Percentiles rank a stretch among this genome's conserved stretches.
phyloP scores from a whole-genome alignment of 2,329 filamentous ascomycete species.

The Clarireedia monteithiana region DNA sequence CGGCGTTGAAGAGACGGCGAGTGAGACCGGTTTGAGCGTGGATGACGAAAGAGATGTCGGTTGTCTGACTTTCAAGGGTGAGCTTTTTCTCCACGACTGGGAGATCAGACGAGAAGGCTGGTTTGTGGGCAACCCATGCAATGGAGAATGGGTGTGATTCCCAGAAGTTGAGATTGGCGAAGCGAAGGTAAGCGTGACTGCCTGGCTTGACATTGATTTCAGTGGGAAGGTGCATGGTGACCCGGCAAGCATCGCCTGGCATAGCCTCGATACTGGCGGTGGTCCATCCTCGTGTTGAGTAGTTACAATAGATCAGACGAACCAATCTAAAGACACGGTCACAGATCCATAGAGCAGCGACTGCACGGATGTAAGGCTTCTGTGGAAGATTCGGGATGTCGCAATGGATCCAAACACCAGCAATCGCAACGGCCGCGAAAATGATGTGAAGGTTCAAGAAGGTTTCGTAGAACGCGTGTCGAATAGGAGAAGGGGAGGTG shows the following conservation, averaged over 20 bases:
- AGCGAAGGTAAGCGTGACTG: conserved; percentile 68
- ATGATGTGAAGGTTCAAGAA: conserved; percentile 84
- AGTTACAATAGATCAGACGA: conserved; percentile 60
- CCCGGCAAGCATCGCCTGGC: conserved; percentile 60
- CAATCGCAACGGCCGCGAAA: conserved; percentile 59
- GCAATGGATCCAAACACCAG: conserved; percentile 73
- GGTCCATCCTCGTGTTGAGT: conserved; percentile 43
- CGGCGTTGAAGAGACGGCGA: conserved; percentile 67
- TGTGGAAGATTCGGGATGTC: conserved; percentile 56
- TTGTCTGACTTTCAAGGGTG: conserved; percentile 9
- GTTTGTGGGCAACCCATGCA: conserved; percentile 59
- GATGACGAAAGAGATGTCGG: conserved; percentile 70
- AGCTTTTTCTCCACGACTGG: conserved; percentile 32
- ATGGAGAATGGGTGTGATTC: conserved; percentile 74
- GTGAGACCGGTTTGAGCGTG: conserved; percentile 86
- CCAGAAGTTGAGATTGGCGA: conserved; percentile 58
- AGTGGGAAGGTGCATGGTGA: conserved; percentile 62
- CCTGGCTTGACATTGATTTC: conserved; percentile 60
- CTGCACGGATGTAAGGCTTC: conserved; percentile 65
- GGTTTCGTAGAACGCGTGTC: conserved; percentile 95
- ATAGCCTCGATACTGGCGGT: conserved; percentile 60
- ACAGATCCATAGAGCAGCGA: conserved; percentile 67
- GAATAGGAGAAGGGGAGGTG: conserved; percentile 67
- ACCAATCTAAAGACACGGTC: conserved; percentile 61
- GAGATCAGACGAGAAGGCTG: conserved; percentile 27